These are phyloP conservation scores for Lodderomyces orthopsilosis DNA, from an alignment of 1,139 yeast species.

Conservation along the genomic window DNA sequence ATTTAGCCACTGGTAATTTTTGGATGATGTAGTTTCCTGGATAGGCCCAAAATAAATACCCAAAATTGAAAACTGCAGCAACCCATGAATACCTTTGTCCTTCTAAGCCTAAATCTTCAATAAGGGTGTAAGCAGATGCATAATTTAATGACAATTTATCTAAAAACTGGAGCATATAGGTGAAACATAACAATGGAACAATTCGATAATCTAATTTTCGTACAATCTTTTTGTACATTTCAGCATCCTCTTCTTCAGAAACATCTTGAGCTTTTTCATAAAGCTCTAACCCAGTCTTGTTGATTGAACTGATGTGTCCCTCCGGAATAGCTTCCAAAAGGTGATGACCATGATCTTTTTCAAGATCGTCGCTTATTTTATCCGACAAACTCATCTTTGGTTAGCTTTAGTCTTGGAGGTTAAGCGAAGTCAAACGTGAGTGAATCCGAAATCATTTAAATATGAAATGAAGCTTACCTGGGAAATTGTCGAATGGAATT, in stretches of 20 bases:
- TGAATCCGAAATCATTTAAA: not conserved
- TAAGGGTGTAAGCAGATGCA: conserved; percentile 23
- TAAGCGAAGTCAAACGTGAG: not conserved
- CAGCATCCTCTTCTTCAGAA: conserved; percentile 21
- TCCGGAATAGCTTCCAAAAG: not conserved
- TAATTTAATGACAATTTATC: conserved; percentile 49
- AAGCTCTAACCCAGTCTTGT: conserved; percentile 24
- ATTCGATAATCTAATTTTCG: conserved; percentile 43
- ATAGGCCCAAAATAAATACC: conserved; percentile 49
- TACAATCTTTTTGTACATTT: conserved; percentile 20
- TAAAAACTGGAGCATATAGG: conserved; percentile 47
- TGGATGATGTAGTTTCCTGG: conserved; percentile 55
- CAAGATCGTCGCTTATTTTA: not conserved
- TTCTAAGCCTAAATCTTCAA: conserved; percentile 18
- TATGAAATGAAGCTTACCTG: not conserved
- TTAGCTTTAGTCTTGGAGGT: not conserved
- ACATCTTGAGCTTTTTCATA: conserved; percentile 25
- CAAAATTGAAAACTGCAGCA: conserved; percentile 59
- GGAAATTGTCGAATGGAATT: not conserved
- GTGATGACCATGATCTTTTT: conserved; percentile 1
- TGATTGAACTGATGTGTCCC: not conserved
- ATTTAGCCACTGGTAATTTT: conserved; percentile 52
- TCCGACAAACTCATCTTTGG: not conserved
- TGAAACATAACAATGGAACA: conserved; percentile 44
- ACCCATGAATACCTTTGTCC: conserved; percentile 20